Percentiles rank a stretch among this genome's conserved stretches.
These are phyloP conservation scores for Tolypocladium ophioglossoides DNA, from an alignment of 2,329 filamentous ascomycete genomes.

Conservation along the genomic window DNA sequence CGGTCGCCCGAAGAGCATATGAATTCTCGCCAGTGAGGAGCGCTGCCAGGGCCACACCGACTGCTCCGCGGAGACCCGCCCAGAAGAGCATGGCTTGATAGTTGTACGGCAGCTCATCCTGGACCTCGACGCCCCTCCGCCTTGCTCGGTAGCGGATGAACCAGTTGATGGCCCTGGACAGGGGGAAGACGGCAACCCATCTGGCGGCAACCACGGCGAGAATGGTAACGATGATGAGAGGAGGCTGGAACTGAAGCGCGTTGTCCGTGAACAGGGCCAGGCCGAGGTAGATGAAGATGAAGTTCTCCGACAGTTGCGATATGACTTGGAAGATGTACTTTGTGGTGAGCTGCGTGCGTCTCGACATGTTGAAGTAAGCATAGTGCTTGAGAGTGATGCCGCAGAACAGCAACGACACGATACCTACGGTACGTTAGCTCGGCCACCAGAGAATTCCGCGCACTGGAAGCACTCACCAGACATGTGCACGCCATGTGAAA, in stretches of 20 bases:
- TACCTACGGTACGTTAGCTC: slow-evolving; percentile 45
- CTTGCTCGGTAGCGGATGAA: slow-evolving; percentile 79
- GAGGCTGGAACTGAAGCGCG: slow-evolving; percentile 79
- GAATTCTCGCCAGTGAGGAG: slow-evolving; percentile 75
- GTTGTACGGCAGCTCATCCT: slow-evolving; percentile 83
- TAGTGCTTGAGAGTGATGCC: slow-evolving; percentile 98
- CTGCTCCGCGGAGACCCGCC: slow-evolving; percentile 89
- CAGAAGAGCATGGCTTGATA: slow-evolving; percentile 99
- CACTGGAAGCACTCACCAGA: slow-evolving; percentile 57
- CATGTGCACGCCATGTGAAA: slow-evolving; percentile 90
- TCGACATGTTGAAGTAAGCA: slow-evolving; percentile 99
- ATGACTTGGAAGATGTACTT: slow-evolving; percentile 96
- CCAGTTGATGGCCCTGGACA: slow-evolving; percentile 84
- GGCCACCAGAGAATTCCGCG: background rate
- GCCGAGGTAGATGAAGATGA: slow-evolving; percentile 98
- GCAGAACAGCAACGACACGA: slow-evolving; percentile 93
- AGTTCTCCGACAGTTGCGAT: slow-evolving; percentile 93
- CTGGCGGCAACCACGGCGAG: slow-evolving; percentile 84
- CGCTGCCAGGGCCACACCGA: slow-evolving; percentile 88
- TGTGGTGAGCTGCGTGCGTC: slow-evolving; percentile 90
- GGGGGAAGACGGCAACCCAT: slow-evolving; percentile 89
- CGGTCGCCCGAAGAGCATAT: slow-evolving; percentile 78
- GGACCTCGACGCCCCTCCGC: slow-evolving; percentile 60
- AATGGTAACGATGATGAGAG: slow-evolving; percentile 89
- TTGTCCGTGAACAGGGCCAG: slow-evolving; percentile 89